phyloP scores from a whole-genome alignment of 2,329 filamentous ascomycete genomes.

The Paraconiothyrium sp. region DNA sequence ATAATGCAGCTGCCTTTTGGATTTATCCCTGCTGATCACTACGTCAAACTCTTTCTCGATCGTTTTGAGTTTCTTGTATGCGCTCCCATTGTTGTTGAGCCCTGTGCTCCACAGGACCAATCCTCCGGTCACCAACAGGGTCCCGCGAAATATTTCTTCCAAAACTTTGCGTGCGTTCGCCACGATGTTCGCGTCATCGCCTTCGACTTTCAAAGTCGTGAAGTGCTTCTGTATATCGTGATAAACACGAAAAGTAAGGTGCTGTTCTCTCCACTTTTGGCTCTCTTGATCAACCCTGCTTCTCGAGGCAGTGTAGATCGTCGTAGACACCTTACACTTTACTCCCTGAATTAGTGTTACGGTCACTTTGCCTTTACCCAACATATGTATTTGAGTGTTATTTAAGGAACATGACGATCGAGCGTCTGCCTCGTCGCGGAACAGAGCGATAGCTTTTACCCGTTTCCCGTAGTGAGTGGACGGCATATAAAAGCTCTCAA shows the following conservation, averaged over 20 bases:
- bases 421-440: slow-evolving; percentile 52
- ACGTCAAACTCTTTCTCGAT: slow-evolving; percentile 30
- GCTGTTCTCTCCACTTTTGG: slow-evolving; percentile 41
- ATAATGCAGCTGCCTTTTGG: slow-evolving; percentile 30
- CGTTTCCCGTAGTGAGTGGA: slow-evolving; percentile 16
- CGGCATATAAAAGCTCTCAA: slow-evolving; percentile 21
- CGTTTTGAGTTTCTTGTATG: slow-evolving; percentile 29
- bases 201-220: slow-evolving; percentile 52
- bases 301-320: slow-evolving; percentile 47
- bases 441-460: slow-evolving; percentile 53
- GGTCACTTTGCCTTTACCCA: slow-evolving; percentile 46
- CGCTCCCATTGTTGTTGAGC: slow-evolving; percentile 27
- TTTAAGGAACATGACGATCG: slow-evolving; percentile 43
- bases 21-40: slow-evolving; percentile 31
- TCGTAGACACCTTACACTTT: slow-evolving; percentile 51
- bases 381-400: slow-evolving; percentile 41
- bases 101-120: slow-evolving; percentile 45
- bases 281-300: slow-evolving; percentile 37
- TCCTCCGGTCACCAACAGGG: slow-evolving; percentile 33
- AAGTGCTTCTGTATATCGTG: slow-evolving; percentile 35
- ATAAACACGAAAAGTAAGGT: slow-evolving; percentile 41
- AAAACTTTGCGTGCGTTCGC: slow-evolving; percentile 45
- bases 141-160: slow-evolving; percentile 47
- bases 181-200: slow-evolving; percentile 42
- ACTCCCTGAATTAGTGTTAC: slow-evolving; percentile 50